Percentiles rank a stretch among this genome's conserved stretches.
phyloP scores from a whole-genome alignment of 805 yeast species.

The Wickerhamomyces tratensis region DNA sequence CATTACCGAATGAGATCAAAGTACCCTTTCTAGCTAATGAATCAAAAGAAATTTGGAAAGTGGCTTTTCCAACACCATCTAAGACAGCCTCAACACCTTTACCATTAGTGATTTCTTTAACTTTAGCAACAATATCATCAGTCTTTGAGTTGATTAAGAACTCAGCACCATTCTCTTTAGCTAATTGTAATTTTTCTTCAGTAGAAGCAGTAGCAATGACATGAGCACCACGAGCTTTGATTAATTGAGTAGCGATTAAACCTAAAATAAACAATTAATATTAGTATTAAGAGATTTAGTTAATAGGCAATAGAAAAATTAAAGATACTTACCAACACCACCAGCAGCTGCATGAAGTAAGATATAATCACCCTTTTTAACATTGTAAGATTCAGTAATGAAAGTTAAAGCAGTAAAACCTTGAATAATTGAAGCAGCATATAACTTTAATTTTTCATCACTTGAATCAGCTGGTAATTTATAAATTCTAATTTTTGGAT shows the following conservation, averaged over 20 bases:
- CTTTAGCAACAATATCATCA: slow-evolving; percentile 47
- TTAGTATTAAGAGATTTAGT: no score
- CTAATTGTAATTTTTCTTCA: slow-evolving; percentile 57
- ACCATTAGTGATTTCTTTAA: slow-evolving; percentile 51
- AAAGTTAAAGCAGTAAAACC: slow-evolving; percentile 77
- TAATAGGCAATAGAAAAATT: no score
- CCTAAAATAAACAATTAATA: slow-evolving; percentile 19
- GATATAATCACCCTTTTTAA: slow-evolving; percentile 60
- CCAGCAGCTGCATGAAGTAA: slow-evolving; percentile 94
- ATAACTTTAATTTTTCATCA: slow-evolving; percentile 41
- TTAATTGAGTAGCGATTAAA: slow-evolving; percentile 54
- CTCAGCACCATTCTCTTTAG: slow-evolving; percentile 71
- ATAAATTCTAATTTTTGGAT: slow-evolving; percentile 25
- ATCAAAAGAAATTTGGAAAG: slow-evolving; percentile 55
- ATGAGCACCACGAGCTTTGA: slow-evolving; percentile 56
- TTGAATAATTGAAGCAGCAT: slow-evolving; percentile 57
- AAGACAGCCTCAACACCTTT: slow-evolving; percentile 60
- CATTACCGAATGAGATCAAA: slow-evolving; percentile 71
- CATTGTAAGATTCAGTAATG: slow-evolving; percentile 52
- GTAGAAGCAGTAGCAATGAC: slow-evolving; percentile 83
- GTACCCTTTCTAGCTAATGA: slow-evolving; percentile 64
- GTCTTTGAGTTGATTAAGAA: slow-evolving; percentile 43
- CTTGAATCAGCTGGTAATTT: slow-evolving; percentile 39
- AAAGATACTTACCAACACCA: slow-evolving; percentile 46
- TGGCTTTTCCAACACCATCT: slow-evolving; percentile 73